Evolutionary conservation across 768 basidiomycete species (phyloP).

Genomic region (Terana coerulea): DNA sequence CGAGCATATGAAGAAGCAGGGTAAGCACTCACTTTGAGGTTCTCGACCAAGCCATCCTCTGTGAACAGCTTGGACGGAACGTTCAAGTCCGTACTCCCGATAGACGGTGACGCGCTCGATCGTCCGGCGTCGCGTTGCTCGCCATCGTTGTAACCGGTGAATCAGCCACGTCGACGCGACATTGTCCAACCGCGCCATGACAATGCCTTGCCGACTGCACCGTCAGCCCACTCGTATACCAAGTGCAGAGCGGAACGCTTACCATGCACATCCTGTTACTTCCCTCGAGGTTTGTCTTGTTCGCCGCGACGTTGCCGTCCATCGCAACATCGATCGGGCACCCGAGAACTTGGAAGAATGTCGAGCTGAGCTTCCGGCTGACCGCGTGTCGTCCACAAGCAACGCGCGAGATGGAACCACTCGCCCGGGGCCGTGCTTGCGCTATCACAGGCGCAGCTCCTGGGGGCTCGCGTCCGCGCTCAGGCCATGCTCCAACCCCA

Average conservation of each 20-base stretch:
- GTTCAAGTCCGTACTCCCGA: too few species aligned
- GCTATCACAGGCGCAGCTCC: conserved; percentile 65
- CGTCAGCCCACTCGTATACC: conserved; percentile 2
- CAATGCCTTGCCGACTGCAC: too few species aligned
- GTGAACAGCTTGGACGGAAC: too few species aligned
- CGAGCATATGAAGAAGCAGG: too few species aligned
- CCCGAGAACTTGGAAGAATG: conserved; percentile 94
- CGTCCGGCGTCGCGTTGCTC: too few species aligned
- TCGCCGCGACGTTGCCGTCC: conserved; percentile 87
- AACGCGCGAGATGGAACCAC: conserved; percentile 87
- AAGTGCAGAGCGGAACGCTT: conserved; percentile 19
- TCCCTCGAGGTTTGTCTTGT: conserved; percentile 95
- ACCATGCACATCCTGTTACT: conserved; percentile 97
- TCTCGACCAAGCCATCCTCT: too few species aligned
- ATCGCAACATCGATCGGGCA: conserved; percentile 93
- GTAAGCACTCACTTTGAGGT: too few species aligned
- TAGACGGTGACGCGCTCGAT: too few species aligned
- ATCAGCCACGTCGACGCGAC: too few species aligned
- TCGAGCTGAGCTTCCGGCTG: conserved; percentile 81
- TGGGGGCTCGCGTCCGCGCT: conserved; percentile 18
- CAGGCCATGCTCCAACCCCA: conserved; percentile 3
- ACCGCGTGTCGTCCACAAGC: conserved; percentile 94
- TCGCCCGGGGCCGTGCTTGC: conserved; percentile 87
- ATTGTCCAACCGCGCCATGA: too few species aligned
- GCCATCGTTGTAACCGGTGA: too few species aligned